Base-by-base conservation (phyloP, 768 basidiomycete species). In the Cytidiella melzeri region DNA sequence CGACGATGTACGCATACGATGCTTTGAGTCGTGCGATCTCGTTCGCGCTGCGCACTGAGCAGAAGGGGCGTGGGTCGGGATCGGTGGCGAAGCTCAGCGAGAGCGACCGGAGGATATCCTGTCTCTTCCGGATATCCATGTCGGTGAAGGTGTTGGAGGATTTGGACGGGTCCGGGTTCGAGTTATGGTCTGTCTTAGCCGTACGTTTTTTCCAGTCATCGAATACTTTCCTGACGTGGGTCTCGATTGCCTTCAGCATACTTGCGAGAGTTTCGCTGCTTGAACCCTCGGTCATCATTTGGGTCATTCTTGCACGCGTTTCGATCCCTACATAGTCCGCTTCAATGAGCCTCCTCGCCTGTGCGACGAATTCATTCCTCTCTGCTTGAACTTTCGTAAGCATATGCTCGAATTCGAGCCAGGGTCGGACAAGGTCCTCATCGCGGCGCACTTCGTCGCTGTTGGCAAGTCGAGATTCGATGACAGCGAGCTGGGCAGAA, bases 161-260 rank as follows among this genome's bases (percentile, higher is more conserved):
- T 42, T 60, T 59, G 1, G 80, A 78, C 24, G 76, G 55, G 3
- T 51, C 41, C 15, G 79, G 71, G 4, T 79, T 58, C 10, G 63
- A 56, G 51, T 81, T 76, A 52, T 81, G 79, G 5, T 79, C 69
- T 9, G 43, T 42, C 54, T 75, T 70, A 43, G 80, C 80, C 1
- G 63, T 57, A 5, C 62, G 58, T 0, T 53, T 51, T 2, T 11
- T 1, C 27, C 19, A 18, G 21, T 26, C 25, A 20, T 20, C 25
- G 25, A 15, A 15, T 7, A 44, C 43, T 9, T 18, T 4, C 10
- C 19, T 11, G 24, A 26, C 28, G n/a, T 26, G 24, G 24, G 25
- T 12, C 25, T 44, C 43, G n/a, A 19, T 9, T n/a, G 25, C 20
- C 5, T 19, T 18, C 15, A 9, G 7, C 21, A 41, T n/a, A 13